phyloP scores from a whole-genome alignment of 2,329 filamentous ascomycete species.

The Gremmenia infestans region DNA sequence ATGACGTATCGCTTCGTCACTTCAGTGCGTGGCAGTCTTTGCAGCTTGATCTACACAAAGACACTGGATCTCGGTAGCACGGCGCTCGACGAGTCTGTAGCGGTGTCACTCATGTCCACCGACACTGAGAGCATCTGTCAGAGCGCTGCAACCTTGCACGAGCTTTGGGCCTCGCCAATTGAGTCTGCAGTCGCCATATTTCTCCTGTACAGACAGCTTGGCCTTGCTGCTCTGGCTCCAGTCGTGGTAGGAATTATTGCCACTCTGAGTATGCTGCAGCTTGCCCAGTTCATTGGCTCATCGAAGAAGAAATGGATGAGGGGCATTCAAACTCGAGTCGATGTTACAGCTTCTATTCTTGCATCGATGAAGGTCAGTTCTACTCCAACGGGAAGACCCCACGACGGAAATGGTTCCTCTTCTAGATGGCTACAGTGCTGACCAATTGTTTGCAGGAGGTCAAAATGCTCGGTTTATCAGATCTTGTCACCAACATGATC shows the following conservation, averaged over 20 bases:
- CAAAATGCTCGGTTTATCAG: slow-evolving; percentile 33
- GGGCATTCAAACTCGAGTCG: slow-evolving; percentile 29
- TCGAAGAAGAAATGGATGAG: slow-evolving; percentile 30
- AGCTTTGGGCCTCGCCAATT: slow-evolving; percentile 29
- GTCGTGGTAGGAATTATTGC: slow-evolving; percentile 23
- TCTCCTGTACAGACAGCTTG: slow-evolving; percentile 28
- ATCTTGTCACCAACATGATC: slow-evolving; percentile 30
- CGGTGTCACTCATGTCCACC: background rate
- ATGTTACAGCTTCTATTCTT: slow-evolving; percentile 28
- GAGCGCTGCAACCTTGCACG: slow-evolving; percentile 25
- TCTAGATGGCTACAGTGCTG: background rate
- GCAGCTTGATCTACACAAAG: slow-evolving; percentile 26
- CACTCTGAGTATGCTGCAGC: slow-evolving; percentile 21
- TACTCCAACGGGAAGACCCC: too few species aligned
- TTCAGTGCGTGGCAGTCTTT: slow-evolving; percentile 23
- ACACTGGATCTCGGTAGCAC: slow-evolving; percentile 25
- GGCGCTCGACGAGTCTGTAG: slow-evolving; percentile 20
- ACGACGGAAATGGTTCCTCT: too few species aligned
- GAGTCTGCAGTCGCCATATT: slow-evolving; percentile 28
- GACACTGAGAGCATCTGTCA: background rate
- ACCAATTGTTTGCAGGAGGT: slow-evolving; percentile 16
- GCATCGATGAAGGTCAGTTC: slow-evolving; percentile 28
- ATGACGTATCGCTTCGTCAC: slow-evolving; percentile 17
- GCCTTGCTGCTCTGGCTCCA: slow-evolving; percentile 24
- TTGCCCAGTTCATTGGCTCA: slow-evolving; percentile 22